Evolutionary conservation across 2,329 filamentous ascomycete genomes (phyloP).

Genomic region (Penicillium digitatum): DNA sequence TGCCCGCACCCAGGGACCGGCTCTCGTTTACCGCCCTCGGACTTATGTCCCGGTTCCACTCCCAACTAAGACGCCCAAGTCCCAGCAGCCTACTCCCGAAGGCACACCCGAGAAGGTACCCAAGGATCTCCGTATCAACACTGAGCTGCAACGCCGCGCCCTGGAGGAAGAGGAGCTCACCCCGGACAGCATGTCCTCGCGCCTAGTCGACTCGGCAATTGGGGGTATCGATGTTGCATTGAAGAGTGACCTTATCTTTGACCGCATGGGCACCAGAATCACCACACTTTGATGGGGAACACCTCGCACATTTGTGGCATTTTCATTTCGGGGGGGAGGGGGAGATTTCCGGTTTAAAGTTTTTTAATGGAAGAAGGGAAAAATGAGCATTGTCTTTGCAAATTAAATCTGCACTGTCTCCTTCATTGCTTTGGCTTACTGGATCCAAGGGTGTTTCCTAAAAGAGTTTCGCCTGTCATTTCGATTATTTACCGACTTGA

Average conservation of each 20-base stretch:
- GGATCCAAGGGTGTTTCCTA: not conserved
- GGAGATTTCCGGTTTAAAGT: not conserved
- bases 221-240: conserved; percentile 41
- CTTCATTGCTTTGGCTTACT: not conserved
- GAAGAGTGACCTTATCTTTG: conserved; percentile 42
- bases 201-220: conserved; percentile 45
- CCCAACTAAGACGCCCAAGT: conserved; percentile 16
- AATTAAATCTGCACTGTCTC: conserved; percentile 12
- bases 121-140: conserved; percentile 47
- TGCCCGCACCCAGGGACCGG: conserved; percentile 42
- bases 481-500: not conserved
- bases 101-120: conserved; percentile 31
- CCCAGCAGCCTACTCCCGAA: conserved; percentile 26
- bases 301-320: not conserved
- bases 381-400: not conserved
- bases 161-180: conserved; percentile 45
- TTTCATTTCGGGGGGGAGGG: no score
- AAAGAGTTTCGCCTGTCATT: conserved; percentile 2
- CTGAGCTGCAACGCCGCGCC: conserved; percentile 34
- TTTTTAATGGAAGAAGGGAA: not conserved
- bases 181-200: conserved; percentile 49
- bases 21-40: conserved; percentile 40
- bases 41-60: conserved; percentile 36
- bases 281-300: conserved; percentile 19
- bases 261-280: conserved; percentile 43